Conservation (phyloP, 192 early-diverging fungal genomes). For the Entrophospora sp. region DNA sequence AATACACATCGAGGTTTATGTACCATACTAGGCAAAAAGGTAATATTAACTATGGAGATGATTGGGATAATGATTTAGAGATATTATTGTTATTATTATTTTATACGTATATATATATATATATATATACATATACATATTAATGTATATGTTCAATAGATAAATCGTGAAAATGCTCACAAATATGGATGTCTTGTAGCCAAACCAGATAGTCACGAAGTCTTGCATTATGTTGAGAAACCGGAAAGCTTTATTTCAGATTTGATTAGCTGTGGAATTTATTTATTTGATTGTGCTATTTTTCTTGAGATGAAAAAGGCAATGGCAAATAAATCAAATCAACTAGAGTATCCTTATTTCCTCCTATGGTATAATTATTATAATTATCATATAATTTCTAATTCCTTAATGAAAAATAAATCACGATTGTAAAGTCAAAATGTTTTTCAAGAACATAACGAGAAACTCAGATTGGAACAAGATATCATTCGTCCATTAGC, state of each 20-base stretch:
- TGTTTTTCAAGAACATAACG: constrained; percentile 35
- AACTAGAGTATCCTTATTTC: constrained; percentile 4
- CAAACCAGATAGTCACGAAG: constrained; percentile 80
- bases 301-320: constrained; percentile 79
- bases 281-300: constrained; percentile 83
- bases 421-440: constrained; percentile 34
- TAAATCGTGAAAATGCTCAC: constrained; percentile 62
- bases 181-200: constrained; percentile 91
- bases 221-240: constrained; percentile 97
- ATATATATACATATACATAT: too few relatives aligned
- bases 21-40: constrained; percentile 87
- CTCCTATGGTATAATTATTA: not conserved
- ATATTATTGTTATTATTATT: not conserved
- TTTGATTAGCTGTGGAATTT: constrained; percentile 90
- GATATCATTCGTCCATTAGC: constrained; percentile 86
- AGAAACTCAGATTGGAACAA: constrained; percentile 82
- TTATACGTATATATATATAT: not conserved
- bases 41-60: constrained; percentile 24
- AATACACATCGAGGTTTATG: constrained; percentile 70
- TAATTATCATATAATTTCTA: too few relatives aligned
- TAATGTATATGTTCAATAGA: constrained; percentile 20
- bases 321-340: constrained; percentile 51
- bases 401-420: too few relatives aligned
- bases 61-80: too few relatives aligned
- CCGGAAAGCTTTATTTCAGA: constrained; percentile 93